These are phyloP conservation scores for Aspergillus pseudonomiae DNA, from an alignment of 2,329 filamentous ascomycete species.

Conservation along the genomic window DNA sequence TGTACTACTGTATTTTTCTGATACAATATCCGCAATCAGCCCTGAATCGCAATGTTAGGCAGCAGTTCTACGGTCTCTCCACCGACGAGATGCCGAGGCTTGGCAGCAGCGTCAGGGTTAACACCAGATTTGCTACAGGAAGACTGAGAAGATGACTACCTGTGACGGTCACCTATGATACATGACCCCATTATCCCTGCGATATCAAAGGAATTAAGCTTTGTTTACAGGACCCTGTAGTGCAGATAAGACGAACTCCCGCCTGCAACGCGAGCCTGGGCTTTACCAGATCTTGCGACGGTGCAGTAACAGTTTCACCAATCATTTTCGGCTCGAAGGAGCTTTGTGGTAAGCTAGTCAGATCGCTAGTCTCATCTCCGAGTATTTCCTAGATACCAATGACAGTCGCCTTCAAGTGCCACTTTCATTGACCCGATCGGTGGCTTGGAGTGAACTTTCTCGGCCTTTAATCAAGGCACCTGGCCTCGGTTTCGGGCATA, in stretches of 20 bases:
- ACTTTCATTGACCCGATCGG: background rate
- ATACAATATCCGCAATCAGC: background rate
- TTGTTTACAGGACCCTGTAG: background rate
- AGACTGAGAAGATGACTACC: background rate
- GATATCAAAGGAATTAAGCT: background rate
- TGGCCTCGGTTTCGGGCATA: background rate
- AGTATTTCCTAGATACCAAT: background rate
- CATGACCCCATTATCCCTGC: background rate
- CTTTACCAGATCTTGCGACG: too few relatives aligned
- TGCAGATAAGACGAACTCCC: background rate
- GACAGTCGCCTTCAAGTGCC: background rate
- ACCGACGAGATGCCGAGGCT: background rate
- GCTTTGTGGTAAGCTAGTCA: background rate
- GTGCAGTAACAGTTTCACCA: too few relatives aligned
- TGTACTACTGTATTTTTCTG: background rate
- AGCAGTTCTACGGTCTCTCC: background rate
- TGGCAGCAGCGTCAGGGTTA: background rate
- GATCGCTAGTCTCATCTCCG: background rate
- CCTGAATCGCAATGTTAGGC: background rate
- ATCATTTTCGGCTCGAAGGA: too few relatives aligned
- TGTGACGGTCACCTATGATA: background rate
- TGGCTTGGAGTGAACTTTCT: background rate
- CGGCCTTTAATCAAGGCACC: background rate
- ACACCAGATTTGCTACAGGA: background rate
- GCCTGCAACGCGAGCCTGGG: background rate